Conservation (phyloP, 495 filamentous ascomycete genomes). For the Hapsidospora chrysogenum region DNA sequence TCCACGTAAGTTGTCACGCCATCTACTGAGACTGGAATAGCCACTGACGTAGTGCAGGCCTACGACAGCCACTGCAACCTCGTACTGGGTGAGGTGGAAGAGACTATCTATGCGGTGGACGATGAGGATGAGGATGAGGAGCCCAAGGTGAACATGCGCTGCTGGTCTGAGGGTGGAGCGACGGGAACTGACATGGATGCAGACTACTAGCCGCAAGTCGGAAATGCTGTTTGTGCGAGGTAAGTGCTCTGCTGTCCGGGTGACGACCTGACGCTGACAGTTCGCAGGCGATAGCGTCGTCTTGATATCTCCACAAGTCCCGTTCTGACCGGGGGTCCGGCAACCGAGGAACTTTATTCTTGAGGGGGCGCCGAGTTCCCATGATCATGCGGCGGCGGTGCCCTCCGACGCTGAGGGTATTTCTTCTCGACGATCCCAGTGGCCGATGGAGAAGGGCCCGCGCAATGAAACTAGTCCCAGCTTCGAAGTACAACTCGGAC, state of each 20-base stretch:
- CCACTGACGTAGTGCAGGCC: conserved; percentile 38
- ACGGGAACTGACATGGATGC: too few relatives aligned
- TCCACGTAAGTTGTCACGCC: conserved; percentile 50
- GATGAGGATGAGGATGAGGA: conserved; percentile 66
- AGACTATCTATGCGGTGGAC: conserved; percentile 89
- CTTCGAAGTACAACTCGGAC: too few relatives aligned
- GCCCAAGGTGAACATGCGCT: conserved; percentile 16
- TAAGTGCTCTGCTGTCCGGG: conserved; percentile 19
- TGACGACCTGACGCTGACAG: conserved; percentile 4
- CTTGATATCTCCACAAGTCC: conserved; percentile 65
- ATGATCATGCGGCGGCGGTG: too few relatives aligned
- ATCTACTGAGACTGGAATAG: neutral
- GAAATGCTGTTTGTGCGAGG: conserved; percentile 99
- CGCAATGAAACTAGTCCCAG: too few relatives aligned
- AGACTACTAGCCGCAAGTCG: conserved; percentile 91
- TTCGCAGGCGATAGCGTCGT: conserved; percentile 80
- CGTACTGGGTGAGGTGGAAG: conserved; percentile 92
- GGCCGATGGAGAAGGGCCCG: too few relatives aligned
- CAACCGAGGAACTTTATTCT: too few relatives aligned
- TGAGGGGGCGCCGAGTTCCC: too few relatives aligned
- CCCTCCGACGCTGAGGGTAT: too few relatives aligned
- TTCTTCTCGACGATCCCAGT: too few relatives aligned
- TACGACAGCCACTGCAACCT: conserved; percentile 98
- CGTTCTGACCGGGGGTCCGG: conserved; percentile 9
- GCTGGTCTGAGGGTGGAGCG: too few relatives aligned